Evolutionary conservation across 2,329 filamentous ascomycete genomes (phyloP).

Genomic region (Pseudopithomyces maydicus): DNA sequence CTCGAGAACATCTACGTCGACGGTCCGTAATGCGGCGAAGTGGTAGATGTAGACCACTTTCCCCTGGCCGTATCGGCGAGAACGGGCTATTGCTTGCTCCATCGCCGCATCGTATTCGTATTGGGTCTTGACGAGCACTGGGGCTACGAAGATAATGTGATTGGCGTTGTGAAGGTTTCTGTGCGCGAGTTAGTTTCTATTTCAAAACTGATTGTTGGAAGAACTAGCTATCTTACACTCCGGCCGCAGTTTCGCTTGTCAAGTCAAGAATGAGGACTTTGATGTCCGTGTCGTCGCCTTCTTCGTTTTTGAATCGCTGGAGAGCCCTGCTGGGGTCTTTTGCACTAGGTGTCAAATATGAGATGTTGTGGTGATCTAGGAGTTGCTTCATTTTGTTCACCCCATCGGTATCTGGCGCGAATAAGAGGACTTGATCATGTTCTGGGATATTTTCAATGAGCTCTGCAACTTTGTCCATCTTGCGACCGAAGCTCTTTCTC

Average conservation of each 20-base stretch:
- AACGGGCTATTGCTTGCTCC: slow-evolving; percentile 67
- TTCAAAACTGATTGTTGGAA: neutral
- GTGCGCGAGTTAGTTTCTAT: neutral
- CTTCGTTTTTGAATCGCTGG: slow-evolving; percentile 21
- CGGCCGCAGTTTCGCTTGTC: slow-evolving; percentile 62
- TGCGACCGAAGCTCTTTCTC: slow-evolving; percentile 34
- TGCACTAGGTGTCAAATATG: neutral
- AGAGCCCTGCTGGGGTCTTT: neutral
- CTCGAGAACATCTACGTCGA: slow-evolving; percentile 55
- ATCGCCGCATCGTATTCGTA: slow-evolving; percentile 63
- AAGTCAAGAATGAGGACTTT: slow-evolving; percentile 64
- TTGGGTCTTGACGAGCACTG: slow-evolving; percentile 56
- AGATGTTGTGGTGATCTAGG: slow-evolving; percentile 22
- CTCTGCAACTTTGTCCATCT: slow-evolving; percentile 25
- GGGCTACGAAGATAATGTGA: slow-evolving; percentile 67
- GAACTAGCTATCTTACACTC: slow-evolving; percentile 54
- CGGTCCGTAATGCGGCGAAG: slow-evolving; percentile 79
- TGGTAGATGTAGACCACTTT: slow-evolving; percentile 66
- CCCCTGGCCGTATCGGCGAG: slow-evolving; percentile 62
- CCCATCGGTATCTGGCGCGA: slow-evolving; percentile 28
- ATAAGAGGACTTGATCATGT: slow-evolving; percentile 36
- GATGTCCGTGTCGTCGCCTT: slow-evolving; percentile 12
- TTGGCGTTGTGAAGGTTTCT: slow-evolving; percentile 68
- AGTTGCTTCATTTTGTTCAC: slow-evolving; percentile 22
- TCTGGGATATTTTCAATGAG: slow-evolving; percentile 49